Base-by-base conservation (phyloP, 1,284 basidiomycete genomes). In the Leccinum solheimii region DNA sequence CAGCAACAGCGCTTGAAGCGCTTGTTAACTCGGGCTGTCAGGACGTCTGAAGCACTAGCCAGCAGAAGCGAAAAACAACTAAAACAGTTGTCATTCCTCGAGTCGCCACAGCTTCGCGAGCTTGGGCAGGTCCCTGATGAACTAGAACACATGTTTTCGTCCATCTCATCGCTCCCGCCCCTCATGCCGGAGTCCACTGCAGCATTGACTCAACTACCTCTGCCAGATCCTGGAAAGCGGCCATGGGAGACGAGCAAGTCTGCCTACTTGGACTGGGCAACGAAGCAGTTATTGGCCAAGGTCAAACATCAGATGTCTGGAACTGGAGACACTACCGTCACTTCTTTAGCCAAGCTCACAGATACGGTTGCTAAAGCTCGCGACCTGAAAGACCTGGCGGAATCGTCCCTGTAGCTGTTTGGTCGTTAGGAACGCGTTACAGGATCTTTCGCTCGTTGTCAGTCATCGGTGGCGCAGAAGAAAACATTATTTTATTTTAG, bases 241-340 rank as follows among this genome's bases (percentile, higher is more conserved):
- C 80, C 80, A 32, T 91, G 89, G 89, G 90, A 91, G 75, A 84
- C 81, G 30, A 83, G 79, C 68, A 82, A 81, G 71, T 79, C 79
- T 0, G 88, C 88, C 7, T 91, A 91, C 70, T 68, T 84, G 8
- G 84, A 84, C 62, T 91, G 89, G 89, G 87, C 86, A 1, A 77
- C 84, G 1, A 78, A 78, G 14, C 81, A 86, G 68, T 72, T 90
- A 11, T 69, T 86, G 57, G 76, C 77, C 56, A 81, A 77, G 38
- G 76, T 80, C n/a, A 81, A 77, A 62, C 75, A 76, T 27, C 75
- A 74, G 48, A 76, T 69, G 5, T 72, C 63, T 1, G 71, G 69
- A 27, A 67, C 75, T 8, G 75, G 75, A 27, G 74, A 74, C 49
- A 56, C 70, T 8, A 45, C 64, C 27, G 61, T 80, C 26, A 68